phyloP scores from a whole-genome alignment of 2,329 filamentous ascomycete species.

The Claviceps digitariae region DNA sequence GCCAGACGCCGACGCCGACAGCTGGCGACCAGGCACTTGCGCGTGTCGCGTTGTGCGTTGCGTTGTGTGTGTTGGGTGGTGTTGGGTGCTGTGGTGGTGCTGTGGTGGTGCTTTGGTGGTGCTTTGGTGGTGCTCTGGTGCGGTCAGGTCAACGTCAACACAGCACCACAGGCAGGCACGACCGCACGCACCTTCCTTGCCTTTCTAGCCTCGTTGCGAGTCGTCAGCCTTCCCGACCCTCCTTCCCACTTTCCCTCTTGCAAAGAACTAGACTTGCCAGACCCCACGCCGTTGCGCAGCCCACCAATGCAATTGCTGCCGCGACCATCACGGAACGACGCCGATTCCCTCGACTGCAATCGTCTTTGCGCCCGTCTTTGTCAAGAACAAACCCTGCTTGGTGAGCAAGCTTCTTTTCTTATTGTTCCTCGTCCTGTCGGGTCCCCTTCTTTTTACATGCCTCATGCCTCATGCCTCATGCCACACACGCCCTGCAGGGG shows the following conservation, averaged over 20 bases:
- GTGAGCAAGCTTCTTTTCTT: constrained; percentile 1
- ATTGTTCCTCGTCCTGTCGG: background rate
- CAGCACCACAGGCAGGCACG: too few relatives aligned
- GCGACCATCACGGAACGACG: constrained; percentile 7
- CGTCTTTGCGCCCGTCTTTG: background rate
- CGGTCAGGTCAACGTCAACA: too few relatives aligned
- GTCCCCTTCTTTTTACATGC: background rate
- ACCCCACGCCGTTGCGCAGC: constrained; percentile 4
- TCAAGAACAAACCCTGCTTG: background rate
- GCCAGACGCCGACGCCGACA: background rate
- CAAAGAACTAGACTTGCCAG: constrained; percentile 1
- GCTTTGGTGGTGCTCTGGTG: too few relatives aligned
- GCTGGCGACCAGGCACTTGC: background rate
- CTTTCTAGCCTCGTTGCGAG: constrained; percentile 3
- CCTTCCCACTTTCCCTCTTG: constrained; percentile 5
- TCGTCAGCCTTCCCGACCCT: constrained; percentile 6
- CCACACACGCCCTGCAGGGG: background rate
- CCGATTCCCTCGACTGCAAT: constrained; percentile 8
- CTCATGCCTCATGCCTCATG: background rate
- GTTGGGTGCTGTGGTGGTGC: background rate
- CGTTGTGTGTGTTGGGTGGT: background rate
- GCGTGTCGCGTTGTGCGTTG: background rate
- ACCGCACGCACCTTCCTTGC: background rate
- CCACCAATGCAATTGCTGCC: constrained; percentile 6
- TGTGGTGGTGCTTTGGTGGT: background rate